Percentiles rank a stretch among this genome's conserved stretches.
Conservation (phyloP, 208 protist species). For the Acanthamoeba castellanii region DNA sequence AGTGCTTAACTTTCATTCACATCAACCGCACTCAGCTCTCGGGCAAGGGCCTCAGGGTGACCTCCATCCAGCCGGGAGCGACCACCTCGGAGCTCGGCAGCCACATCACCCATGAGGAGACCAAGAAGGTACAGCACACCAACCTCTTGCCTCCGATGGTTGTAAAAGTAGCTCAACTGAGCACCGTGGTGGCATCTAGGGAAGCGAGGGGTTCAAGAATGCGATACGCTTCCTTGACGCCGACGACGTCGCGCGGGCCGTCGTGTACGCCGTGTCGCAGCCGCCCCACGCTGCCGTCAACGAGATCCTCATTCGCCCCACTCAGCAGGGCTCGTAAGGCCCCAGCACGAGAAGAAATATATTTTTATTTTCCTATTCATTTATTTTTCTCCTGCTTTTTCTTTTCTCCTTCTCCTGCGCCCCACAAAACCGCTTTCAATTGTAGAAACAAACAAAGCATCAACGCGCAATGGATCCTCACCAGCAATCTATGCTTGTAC, state of each 20-base stretch:
- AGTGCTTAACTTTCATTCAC: too few species aligned
- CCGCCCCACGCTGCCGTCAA: slow-evolving; percentile 6
- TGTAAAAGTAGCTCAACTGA: not conserved
- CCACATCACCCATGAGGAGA: slow-evolving; percentile 59
- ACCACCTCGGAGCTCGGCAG: not conserved
- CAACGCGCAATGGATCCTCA: not conserved
- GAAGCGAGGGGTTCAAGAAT: not conserved
- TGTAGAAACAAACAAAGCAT: too few species aligned
- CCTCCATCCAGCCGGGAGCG: slow-evolving; percentile 48
- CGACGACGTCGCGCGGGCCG: slow-evolving; percentile 52
- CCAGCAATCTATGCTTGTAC: not conserved
- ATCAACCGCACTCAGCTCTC: not conserved
- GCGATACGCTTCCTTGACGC: slow-evolving; percentile 53
- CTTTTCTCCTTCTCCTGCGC: not conserved
- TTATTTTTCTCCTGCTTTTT: too few species aligned
- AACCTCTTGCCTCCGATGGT: not conserved
- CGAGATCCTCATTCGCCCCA: slow-evolving; percentile 47
- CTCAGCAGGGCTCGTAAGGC: slow-evolving; percentile 12
- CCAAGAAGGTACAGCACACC: not conserved
- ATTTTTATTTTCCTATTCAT: not conserved
- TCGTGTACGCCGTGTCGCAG: slow-evolving; percentile 63
- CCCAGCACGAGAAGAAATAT: not conserved
- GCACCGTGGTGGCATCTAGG: not conserved
- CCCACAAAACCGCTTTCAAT: too few species aligned
- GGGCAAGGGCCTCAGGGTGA: slow-evolving; percentile 14